Evolutionary conservation across 2,329 filamentous ascomycete genomes (phyloP), one percentile per base, ranked within the genome.

Genomic region (Clarireedia monteithiana): DNA sequence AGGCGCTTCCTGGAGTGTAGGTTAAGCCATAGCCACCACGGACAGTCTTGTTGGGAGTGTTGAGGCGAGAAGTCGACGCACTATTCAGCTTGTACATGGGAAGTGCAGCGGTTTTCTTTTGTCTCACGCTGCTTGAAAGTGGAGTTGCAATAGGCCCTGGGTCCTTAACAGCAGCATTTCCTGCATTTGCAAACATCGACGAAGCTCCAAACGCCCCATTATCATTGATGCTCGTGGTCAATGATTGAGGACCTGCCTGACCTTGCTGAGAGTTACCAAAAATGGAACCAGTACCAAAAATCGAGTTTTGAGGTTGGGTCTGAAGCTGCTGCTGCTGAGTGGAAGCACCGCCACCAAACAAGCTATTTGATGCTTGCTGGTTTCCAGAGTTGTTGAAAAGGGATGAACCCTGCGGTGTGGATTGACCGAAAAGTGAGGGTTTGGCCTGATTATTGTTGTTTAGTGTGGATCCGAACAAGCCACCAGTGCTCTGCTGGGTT

Each of bases 141-240:
- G 95, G 94, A 0, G 92, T 97, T 7, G 92, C 94, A 61, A 99
- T 79, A 3, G 95, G 94, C 2, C 94, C 94, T 3, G 91, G 88
- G 65, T 91, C 91, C 70, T 71, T 79, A 53, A 76, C 74, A 74
- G 73, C 88, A 73, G 67, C 84, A 68, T 68, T 78, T 63, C 77
- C 77, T 15, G 96, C 75, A 53, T 85, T 86, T 34, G 85, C 82
- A 71, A 97, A 97, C 20, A 99, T 79, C 1, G 90, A 89, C 47
- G 89, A 83, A 53, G 89, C 91, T 42, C 94, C 94, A 67, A 95
- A 99, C 0, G 95, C 92, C 52, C 88, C 90, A n/a, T 84, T 78
- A 61, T 92, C 90, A 58, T 84, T 84, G 55, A 95, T 81, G 59
- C 89, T 94, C 5, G 91, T 85, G 36, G 87, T 90, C 57, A 96